These are phyloP conservation scores for Alternaria sp. DNA, from an alignment of 2,329 filamentous ascomycete species.

Conservation along the genomic window DNA sequence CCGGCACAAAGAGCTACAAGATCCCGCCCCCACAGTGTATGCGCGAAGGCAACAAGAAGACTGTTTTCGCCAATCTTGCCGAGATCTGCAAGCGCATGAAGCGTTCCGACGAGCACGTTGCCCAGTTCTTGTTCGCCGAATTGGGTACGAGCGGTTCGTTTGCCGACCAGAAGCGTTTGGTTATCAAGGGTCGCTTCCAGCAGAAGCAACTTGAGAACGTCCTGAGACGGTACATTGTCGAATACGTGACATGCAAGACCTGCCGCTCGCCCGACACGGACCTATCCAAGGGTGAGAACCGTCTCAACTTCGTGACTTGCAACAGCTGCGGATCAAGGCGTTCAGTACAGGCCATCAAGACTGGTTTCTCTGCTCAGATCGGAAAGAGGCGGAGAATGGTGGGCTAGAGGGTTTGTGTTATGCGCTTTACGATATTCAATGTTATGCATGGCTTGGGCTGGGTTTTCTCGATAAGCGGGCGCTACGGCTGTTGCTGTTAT, in stretches of 20 bases:
- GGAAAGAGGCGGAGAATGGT: constrained; percentile 97
- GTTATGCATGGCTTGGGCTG: constrained; percentile 34
- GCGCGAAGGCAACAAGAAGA: constrained; percentile 98
- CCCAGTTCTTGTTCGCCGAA: constrained; percentile 95
- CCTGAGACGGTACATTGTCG: constrained; percentile 92
- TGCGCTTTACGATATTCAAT: constrained; percentile 33
- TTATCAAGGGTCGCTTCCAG: constrained; percentile 99
- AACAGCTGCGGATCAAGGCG: constrained; percentile 75
- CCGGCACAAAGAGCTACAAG: constrained; percentile 95
- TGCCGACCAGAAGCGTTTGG: constrained; percentile 84
- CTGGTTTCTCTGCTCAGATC: constrained; percentile 99
- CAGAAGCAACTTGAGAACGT: constrained; percentile 99
- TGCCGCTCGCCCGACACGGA: constrained; percentile 63
- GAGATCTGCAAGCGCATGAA: constrained; percentile 99
- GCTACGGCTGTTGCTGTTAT: constrained; percentile 25
- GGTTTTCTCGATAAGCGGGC: constrained; percentile 27
- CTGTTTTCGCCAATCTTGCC: constrained; percentile 98
- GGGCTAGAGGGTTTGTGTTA: constrained; percentile 64
- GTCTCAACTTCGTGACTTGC: constrained; percentile 98
- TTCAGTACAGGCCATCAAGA: constrained; percentile 98
- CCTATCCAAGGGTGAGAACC: constrained; percentile 99
- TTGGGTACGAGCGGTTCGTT: constrained; percentile 97
- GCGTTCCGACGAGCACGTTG: constrained; percentile 96
- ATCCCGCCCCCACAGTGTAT: constrained; percentile 98
- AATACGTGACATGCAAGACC: constrained; percentile 99